A percentile compares a stretch with the other conserved stretches of the same genome.
Conservation (phyloP, 139 green algal species). For the Pycnococcus provasolii region DNA sequence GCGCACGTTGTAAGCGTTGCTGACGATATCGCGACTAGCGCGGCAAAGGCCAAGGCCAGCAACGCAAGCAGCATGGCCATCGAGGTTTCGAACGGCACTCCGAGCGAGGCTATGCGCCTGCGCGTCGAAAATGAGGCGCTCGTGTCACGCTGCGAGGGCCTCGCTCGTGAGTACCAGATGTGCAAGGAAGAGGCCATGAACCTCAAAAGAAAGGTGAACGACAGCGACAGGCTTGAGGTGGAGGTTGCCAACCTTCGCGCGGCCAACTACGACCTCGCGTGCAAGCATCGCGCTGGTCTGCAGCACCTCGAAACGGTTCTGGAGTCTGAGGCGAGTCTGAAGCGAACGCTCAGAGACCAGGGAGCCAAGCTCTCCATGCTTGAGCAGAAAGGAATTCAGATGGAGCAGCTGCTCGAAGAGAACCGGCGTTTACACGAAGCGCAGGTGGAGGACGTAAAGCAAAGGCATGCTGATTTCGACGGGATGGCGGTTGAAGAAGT, state of each 20-base stretch:
- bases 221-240: not conserved
- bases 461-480: not conserved
- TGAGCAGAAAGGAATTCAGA: not conserved
- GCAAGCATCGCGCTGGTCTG: not conserved
- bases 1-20: too few relatives aligned
- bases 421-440: not conserved
- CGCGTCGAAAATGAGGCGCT: too few relatives aligned
- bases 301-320: not conserved
- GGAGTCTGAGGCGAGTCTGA: too few relatives aligned
- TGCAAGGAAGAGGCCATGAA: too few relatives aligned
- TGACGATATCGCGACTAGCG: too few relatives aligned
- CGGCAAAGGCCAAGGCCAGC: too few relatives aligned
- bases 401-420: not conserved
- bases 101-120: too few relatives aligned
- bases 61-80: too few relatives aligned
- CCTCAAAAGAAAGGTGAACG: too few relatives aligned
- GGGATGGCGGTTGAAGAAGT: not conserved
- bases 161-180: too few relatives aligned
- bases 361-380: not conserved
- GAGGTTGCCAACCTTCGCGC: not conserved
- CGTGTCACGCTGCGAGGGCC: too few relatives aligned
- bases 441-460: not conserved
- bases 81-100: too few relatives aligned
- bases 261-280: constrained; percentile 4
- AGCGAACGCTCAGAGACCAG: not conserved